Evolutionary conservation across 768 basidiomycete genomes (phyloP).

Genomic region (Leucosporidium yakuticum): DNA sequence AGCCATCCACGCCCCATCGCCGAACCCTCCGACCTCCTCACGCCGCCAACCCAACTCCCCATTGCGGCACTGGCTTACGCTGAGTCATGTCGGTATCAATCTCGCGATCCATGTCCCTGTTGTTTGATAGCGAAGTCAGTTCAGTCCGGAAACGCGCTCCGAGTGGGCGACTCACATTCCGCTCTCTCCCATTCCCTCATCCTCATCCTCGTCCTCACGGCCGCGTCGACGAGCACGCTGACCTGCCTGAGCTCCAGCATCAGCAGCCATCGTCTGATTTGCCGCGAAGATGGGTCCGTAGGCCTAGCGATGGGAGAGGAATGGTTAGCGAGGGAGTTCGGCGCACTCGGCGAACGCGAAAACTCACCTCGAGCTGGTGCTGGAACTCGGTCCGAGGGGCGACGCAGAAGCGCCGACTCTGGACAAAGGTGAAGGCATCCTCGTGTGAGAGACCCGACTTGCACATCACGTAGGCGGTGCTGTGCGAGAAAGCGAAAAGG

Average conservation of each 20-base stretch:
- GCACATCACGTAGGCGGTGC: slow-evolving; percentile 39
- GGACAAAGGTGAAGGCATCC: slow-evolving; percentile 39
- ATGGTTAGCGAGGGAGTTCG: neutral
- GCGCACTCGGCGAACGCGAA: slow-evolving; percentile 39
- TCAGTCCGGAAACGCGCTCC: no score
- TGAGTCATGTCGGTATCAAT: no score
- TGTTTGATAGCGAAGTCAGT: no score
- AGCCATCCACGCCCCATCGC: no score
- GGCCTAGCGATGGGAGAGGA: slow-evolving; percentile 62
- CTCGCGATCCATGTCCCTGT: no score
- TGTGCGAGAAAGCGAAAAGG: neutral
- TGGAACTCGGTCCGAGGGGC: slow-evolving; percentile 87
- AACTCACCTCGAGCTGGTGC: slow-evolving; percentile 69
- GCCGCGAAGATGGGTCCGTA: slow-evolving; percentile 90
- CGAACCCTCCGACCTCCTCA: no score
- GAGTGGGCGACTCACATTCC: neutral
- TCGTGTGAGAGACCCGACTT: slow-evolving; percentile 29
- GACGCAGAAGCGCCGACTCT: slow-evolving; percentile 72
- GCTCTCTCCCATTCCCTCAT: slow-evolving; percentile 46
- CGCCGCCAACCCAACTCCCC: no score
- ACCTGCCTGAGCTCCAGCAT: slow-evolving; percentile 49
- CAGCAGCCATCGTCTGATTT: slow-evolving; percentile 57
- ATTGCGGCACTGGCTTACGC: no score
- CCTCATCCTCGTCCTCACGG: slow-evolving; percentile 54
- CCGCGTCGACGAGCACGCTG: slow-evolving; percentile 54